Conservation (phyloP, 768 basidiomycete genomes). For the Rhodocollybia butyracea region DNA sequence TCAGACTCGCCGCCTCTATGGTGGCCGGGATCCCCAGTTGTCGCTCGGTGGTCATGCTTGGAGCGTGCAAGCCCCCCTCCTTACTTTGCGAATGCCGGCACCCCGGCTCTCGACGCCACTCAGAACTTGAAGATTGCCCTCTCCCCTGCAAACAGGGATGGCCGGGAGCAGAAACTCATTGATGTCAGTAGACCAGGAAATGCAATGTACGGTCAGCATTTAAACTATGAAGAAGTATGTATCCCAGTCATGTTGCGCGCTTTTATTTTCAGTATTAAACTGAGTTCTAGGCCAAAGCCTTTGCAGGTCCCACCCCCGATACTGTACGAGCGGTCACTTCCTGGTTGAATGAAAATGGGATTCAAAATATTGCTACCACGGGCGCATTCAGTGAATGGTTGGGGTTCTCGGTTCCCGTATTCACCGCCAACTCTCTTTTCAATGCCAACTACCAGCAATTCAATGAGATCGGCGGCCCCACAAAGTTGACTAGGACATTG, state of each 20-base stretch:
- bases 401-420: slow-evolving; percentile 24
- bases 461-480: slow-evolving; percentile 23
- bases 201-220: slow-evolving; percentile 22
- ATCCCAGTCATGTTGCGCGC: no score
- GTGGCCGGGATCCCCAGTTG: no score
- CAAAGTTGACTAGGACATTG: slow-evolving; percentile 27
- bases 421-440: slow-evolving; percentile 31
- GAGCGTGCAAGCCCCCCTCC: background rate
- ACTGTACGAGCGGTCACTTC: slow-evolving; percentile 29
- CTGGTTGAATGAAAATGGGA: slow-evolving; percentile 44
- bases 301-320: slow-evolving; percentile 11
- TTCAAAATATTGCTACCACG: slow-evolving; percentile 27
- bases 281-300: slow-evolving; percentile 16
- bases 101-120: slow-evolving; percentile 13
- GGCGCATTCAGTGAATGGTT: slow-evolving; percentile 41
- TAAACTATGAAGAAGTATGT: slow-evolving; percentile 26
- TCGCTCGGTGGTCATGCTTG: background rate
- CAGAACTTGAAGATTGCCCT: slow-evolving; percentile 31
- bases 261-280: no score
- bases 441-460: slow-evolving; percentile 34
- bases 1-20: no score
- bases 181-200: slow-evolving; percentile 27
- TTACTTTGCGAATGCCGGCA: slow-evolving; percentile 1
- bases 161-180: slow-evolving; percentile 24
- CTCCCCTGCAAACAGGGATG: slow-evolving; percentile 20